Percentiles rank a stretch among this genome's conserved stretches.
Conservation (phyloP, 164 flowering plant species). For the Platanus orientalis region DNA sequence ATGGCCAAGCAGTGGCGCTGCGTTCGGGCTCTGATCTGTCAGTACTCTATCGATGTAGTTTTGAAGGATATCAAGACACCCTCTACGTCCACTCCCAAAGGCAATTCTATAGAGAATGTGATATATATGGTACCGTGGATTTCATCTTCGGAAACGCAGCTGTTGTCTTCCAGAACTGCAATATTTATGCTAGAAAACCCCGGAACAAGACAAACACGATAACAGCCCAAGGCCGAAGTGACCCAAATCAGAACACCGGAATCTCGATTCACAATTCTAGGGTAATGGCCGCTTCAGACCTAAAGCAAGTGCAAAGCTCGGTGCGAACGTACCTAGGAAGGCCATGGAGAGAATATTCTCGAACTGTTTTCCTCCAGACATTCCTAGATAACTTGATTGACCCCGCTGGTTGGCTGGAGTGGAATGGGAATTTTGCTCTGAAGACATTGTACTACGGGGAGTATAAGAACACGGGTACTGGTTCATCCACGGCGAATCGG, state of each 20-base stretch:
- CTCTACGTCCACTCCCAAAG: constrained; percentile 41
- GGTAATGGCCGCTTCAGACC: constrained; percentile 22
- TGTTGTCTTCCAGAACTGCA: constrained; percentile 33
- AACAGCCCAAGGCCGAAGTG: constrained; percentile 29
- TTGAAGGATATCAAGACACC: constrained; percentile 51
- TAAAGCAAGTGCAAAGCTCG: constrained; percentile 23
- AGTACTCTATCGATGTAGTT: constrained; percentile 37
- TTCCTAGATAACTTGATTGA: constrained; percentile 30
- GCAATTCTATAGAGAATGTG: constrained; percentile 42
- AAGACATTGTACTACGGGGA: constrained; percentile 50
- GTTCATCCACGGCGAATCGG: constrained; percentile 31
- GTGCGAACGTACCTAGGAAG: constrained; percentile 44
- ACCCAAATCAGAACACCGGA: constrained; percentile 32
- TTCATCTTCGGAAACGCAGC: constrained; percentile 50
- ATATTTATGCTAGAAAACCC: constrained; percentile 20
- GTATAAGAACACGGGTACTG: constrained; percentile 45
- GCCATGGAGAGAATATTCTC: constrained; percentile 50
- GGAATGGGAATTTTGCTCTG: constrained; percentile 46
- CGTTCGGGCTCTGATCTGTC: constrained; percentile 37
- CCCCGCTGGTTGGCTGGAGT: constrained; percentile 49
- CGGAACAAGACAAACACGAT: constrained; percentile 13
- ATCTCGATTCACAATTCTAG: constrained; percentile 23
- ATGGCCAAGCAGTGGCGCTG: constrained; percentile 44
- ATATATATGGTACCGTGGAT: constrained; percentile 46
- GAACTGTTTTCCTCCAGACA: constrained; percentile 41